phyloP scores from a whole-genome alignment of 148 eudicot genomes.

The Fagopyrum esculentum region DNA sequence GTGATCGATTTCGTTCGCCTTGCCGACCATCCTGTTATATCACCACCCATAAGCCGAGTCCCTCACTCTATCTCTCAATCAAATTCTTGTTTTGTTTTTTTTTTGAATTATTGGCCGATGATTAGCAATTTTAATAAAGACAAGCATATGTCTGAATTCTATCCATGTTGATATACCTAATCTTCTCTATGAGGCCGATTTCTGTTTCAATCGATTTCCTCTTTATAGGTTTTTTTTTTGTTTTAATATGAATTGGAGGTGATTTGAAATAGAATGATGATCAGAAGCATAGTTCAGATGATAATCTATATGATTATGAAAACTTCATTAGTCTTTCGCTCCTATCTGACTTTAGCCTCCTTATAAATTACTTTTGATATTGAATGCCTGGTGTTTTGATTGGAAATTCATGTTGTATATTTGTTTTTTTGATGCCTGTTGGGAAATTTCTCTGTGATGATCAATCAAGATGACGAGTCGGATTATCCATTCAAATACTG shows the following conservation, averaged over 20 bases:
- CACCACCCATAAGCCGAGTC: slow-evolving; percentile 56
- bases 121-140: slow-evolving; percentile 10
- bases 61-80: not conserved
- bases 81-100: not conserved
- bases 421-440: not conserved
- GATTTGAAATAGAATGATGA: slow-evolving; percentile 14
- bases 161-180: slow-evolving; percentile 12
- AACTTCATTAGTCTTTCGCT: slow-evolving; percentile 58
- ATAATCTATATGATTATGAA: slow-evolving; percentile 29
- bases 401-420: not conserved
- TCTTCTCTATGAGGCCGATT: slow-evolving; percentile 21
- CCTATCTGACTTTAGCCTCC: slow-evolving; percentile 51
- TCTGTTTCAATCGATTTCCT: slow-evolving; percentile 5
- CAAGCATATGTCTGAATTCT: slow-evolving; percentile 21
- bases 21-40: slow-evolving; percentile 53
- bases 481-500: not conserved
- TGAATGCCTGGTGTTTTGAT: too few relatives aligned
- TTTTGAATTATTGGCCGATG: slow-evolving; percentile 17
- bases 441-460: not conserved
- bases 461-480: slow-evolving; percentile 2
- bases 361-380: not conserved
- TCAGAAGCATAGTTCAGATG: slow-evolving; percentile 36
- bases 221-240: not conserved
- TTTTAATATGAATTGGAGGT: not conserved
- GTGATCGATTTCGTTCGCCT: slow-evolving; percentile 6